Percentiles rank a stretch among this genome's conserved stretches.
Conservation (phyloP, 2,329 filamentous ascomycete genomes). For the Fusarium sp. region DNA sequence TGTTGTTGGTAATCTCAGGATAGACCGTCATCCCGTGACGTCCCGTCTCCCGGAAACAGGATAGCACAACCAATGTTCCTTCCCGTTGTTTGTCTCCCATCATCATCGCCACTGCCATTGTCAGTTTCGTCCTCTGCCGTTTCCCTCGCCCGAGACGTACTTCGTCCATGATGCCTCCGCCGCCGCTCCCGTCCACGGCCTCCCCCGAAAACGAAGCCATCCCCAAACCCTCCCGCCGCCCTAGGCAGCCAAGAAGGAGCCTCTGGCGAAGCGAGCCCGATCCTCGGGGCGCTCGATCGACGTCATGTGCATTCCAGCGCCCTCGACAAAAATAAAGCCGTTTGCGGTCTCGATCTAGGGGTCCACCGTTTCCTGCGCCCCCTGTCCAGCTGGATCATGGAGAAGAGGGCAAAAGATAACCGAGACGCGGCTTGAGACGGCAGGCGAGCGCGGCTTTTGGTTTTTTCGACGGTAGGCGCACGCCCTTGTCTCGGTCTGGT, state of each 20-base stretch:
- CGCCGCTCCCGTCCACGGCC: slow-evolving; percentile 32
- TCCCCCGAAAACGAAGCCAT: slow-evolving; percentile 19
- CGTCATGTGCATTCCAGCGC: slow-evolving; percentile 39
- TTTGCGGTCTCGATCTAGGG: slow-evolving; percentile 14
- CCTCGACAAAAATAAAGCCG: slow-evolving; percentile 10
- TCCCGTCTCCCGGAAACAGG: slow-evolving; percentile 27
- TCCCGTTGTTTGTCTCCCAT: not conserved
- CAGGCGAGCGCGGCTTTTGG: not conserved
- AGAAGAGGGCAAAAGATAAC: not conserved
- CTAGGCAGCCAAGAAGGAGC: not conserved
- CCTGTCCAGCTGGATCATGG: not conserved
- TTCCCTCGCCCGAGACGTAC: not conserved
- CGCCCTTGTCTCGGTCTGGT: too few relatives aligned
- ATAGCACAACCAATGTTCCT: slow-evolving; percentile 10
- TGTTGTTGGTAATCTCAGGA: slow-evolving; percentile 13
- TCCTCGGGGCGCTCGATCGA: not conserved
- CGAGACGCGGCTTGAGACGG: not conserved
- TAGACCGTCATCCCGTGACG: slow-evolving; percentile 34
- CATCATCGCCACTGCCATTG: slow-evolving; percentile 1
- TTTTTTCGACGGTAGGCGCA: not conserved
- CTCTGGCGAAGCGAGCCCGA: not conserved
- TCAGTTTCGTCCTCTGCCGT: not conserved
- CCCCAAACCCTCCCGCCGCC: not conserved
- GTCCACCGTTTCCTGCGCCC: not conserved
- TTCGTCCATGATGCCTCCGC: not conserved